phyloP scores from a whole-genome alignment of 768 basidiomycete genomes.

The Brasilioporus rufonigricans region DNA sequence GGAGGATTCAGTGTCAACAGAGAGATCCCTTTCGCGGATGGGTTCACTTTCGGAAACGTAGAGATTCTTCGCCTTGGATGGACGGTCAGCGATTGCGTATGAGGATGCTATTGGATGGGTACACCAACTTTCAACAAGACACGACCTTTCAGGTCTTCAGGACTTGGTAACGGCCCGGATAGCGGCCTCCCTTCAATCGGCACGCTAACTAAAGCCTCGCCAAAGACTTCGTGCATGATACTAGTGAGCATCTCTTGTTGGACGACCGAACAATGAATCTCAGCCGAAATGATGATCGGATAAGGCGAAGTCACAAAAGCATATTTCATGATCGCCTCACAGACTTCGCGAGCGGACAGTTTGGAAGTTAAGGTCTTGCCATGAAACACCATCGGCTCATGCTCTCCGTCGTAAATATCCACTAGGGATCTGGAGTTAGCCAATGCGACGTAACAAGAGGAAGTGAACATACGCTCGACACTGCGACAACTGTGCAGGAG shows the following conservation, averaged over 20 bases:
- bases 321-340: constrained; percentile 82
- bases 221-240: constrained; percentile 69
- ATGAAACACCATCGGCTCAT: constrained; percentile 84
- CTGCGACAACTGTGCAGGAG: constrained; percentile 88
- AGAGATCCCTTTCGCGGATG: constrained; percentile 31
- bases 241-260: constrained; percentile 79
- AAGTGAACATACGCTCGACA: constrained; percentile 73
- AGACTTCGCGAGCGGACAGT: constrained; percentile 76
- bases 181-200: constrained; percentile 47
- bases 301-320: constrained; percentile 90
- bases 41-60: constrained; percentile 45
- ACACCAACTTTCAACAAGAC: constrained; percentile 76
- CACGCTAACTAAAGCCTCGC: constrained; percentile 47
- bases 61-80: constrained; percentile 71
- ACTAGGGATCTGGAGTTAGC: constrained; percentile 44
- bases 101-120: background rate
- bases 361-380: constrained; percentile 87
- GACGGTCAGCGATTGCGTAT: background rate
- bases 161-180: constrained; percentile 72
- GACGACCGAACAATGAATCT: constrained; percentile 76
- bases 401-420: constrained; percentile 88
- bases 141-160: constrained; percentile 72
- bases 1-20: constrained; percentile 42
- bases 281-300: constrained; percentile 90
- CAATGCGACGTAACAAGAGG: background rate